Base-by-base conservation (phyloP, 345 rosid genomes). In the Clarkia xantiana region DNA sequence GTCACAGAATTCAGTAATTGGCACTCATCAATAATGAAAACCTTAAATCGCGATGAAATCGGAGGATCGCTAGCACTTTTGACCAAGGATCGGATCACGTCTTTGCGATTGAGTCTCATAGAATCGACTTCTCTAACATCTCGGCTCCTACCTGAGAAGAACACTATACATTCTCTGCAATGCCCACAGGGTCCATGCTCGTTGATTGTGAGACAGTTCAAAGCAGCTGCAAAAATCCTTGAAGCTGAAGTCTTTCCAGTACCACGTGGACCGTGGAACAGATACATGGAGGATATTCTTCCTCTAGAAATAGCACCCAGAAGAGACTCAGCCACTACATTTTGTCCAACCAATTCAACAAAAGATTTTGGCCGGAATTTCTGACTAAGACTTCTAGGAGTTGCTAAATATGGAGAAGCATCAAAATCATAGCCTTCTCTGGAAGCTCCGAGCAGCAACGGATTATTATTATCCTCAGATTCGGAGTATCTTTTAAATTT, bases 181-280 rank as follows among this genome's bases (percentile, higher is more conserved):
- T 65, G 57, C 29, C 98, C 94, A 51, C 98, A 91, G 3, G 98
- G 98, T 62, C 85, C 85, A 48, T 67, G 64, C 68, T 76, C 82
- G 49, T 68, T 80, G 9, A 68, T 68, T 41, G 90, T 78, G 29
- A 91, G 81, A 45, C 98, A 91, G 65, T 86, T 91, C 43, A 91
- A 68, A 15, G 96, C 96, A 67, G 93, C 85, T 56, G 96, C 90
- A 67, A 86, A 86, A 49, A 91, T 76, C 70, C 78, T 78, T 10
- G 96, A 75, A 9, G 98, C 84, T 39, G 85, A 84, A 8, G 94
- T 91, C 74, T 91, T 86, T 40, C 98, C 98, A 0, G 94, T 78
- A 18, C 96, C 98, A 40, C 85, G 96, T 60, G 94, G 94, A 40
- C 98, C 98, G 20, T 86, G 82, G 53, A 91, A 86, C 18, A 91